phyloP scores from a whole-genome alignment of 345 rosid species.

The Lumnitzera littorea region DNA sequence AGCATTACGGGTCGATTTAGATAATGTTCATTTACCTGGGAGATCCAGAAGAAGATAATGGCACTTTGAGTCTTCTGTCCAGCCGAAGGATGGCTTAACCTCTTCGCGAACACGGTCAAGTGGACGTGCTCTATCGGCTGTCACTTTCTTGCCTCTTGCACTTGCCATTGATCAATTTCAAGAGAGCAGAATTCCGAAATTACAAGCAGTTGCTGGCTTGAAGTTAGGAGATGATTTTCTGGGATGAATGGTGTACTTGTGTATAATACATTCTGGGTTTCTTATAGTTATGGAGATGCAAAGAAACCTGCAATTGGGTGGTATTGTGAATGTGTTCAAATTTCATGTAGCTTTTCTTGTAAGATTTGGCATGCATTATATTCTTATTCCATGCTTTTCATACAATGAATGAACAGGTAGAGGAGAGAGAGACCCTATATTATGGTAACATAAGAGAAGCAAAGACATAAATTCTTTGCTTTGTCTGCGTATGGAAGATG shows the following conservation, averaged over 20 bases:
- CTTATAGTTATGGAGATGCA: not conserved
- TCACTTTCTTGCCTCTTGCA: conserved; percentile 4
- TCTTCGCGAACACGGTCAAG: conserved; percentile 12
- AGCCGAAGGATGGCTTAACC: conserved; percentile 32
- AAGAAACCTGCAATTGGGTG: not conserved
- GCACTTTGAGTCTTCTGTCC: conserved; percentile 34
- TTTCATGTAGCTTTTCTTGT: conserved; percentile 4
- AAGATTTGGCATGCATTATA: not conserved
- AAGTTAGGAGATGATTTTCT: too few relatives aligned
- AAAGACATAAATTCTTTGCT: conserved; percentile 12
- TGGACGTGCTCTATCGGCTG: conserved; percentile 2
- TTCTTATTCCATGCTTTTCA: conserved; percentile 8
- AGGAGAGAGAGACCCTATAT: not conserved
- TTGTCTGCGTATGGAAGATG: not conserved
- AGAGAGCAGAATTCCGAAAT: not conserved
- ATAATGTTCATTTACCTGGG: conserved; percentile 31
- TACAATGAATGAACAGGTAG: not conserved
- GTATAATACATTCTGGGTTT: not conserved
- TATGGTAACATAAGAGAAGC: not conserved
- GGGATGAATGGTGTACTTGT: not conserved
- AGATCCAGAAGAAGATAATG: conserved; percentile 45
- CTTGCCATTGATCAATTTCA: conserved; percentile 16
- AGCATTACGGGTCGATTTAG: not conserved
- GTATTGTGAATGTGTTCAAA: not conserved
- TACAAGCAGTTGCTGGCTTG: too few relatives aligned